Percentiles rank a stretch among this genome's conserved stretches.
These are phyloP conservation scores for Aspergillus japonicus DNA, from an alignment of 2,329 filamentous ascomycete species.

Conservation along the genomic window DNA sequence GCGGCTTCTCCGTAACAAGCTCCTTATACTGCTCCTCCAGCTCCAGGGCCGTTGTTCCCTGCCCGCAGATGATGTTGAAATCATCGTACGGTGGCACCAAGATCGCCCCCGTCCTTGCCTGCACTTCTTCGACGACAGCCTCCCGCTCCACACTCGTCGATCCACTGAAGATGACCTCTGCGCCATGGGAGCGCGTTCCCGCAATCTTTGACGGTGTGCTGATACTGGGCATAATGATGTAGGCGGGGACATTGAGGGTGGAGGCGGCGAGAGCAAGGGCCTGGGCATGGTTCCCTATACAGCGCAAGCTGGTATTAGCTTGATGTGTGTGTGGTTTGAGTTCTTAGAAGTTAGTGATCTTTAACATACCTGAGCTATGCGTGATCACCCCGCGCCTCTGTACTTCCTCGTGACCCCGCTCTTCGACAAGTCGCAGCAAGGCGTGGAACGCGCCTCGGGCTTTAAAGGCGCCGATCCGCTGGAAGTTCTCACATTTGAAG, in stretches of 20 bases:
- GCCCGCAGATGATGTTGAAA: slow-evolving; percentile 84
- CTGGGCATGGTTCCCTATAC: slow-evolving; percentile 85
- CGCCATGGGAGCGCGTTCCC: slow-evolving; percentile 75
- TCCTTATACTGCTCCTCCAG: slow-evolving; percentile 69
- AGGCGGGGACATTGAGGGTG: slow-evolving; percentile 69
- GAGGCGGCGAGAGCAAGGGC: slow-evolving; percentile 82
- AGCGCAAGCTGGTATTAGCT: background rate
- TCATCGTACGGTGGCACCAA: slow-evolving; percentile 91
- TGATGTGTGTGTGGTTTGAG: background rate
- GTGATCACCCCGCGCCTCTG: slow-evolving; percentile 74
- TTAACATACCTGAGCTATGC: slow-evolving; percentile 72
- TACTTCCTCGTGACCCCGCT: slow-evolving; percentile 62
- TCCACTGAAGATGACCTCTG: slow-evolving; percentile 76
- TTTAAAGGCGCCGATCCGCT: slow-evolving; percentile 91
- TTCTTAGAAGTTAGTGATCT: background rate
- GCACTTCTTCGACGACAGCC: slow-evolving; percentile 67
- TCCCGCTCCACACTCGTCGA: slow-evolving; percentile 79
- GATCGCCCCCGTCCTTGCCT: slow-evolving; percentile 69
- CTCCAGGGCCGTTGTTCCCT: slow-evolving; percentile 87
- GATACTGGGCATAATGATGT: slow-evolving; percentile 92
- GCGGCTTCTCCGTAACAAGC: slow-evolving; percentile 44
- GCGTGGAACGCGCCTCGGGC: slow-evolving; percentile 88
- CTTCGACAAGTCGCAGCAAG: slow-evolving; percentile 64
- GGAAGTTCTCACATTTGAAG: slow-evolving; percentile 96
- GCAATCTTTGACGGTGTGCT: slow-evolving; percentile 82